Percentiles rank a stretch among this genome's conserved stretches.
Conservation (phyloP, 2,329 filamentous ascomycete species). For the Colletotrichum tamarilloi region DNA sequence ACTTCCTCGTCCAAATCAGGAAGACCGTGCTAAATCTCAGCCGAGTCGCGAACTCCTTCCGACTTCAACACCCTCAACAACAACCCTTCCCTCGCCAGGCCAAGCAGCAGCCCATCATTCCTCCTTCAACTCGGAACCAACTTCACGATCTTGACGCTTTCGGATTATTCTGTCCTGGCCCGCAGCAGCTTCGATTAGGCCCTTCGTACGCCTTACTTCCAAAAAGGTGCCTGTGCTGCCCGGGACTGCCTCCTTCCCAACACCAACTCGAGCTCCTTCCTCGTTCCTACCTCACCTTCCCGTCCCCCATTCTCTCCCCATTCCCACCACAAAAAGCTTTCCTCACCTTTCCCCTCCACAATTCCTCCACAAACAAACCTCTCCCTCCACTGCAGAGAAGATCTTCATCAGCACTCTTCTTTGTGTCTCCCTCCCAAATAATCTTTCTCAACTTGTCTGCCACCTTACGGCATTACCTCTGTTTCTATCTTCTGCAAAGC, state of each 20-base stretch:
- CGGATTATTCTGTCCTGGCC: background rate
- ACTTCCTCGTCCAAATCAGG: background rate
- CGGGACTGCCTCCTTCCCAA: slow-evolving; percentile 23
- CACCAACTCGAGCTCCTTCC: slow-evolving; percentile 4
- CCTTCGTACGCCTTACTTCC: background rate
- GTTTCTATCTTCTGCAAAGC: slow-evolving; percentile 27
- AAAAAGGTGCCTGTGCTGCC: background rate
- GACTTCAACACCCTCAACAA: background rate
- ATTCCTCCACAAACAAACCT: slow-evolving; percentile 12
- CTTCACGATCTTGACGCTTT: background rate
- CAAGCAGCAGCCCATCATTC: background rate
- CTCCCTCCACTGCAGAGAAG: slow-evolving; percentile 10
- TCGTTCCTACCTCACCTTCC: background rate
- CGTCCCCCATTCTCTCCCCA: background rate
- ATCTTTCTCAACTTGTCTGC: slow-evolving; percentile 33
- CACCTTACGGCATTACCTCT: slow-evolving; percentile 29
- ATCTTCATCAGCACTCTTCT: slow-evolving; percentile 5
- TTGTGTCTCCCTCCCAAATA: slow-evolving; percentile 15
- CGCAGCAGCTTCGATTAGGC: background rate
- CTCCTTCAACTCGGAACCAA: background rate
- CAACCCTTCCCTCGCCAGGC: background rate
- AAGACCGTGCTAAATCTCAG: background rate
- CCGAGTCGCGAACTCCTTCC: background rate
- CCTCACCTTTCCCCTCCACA: slow-evolving; percentile 4
- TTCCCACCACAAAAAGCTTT: slow-evolving; percentile 2